Conservation (phyloP, 2,329 filamentous ascomycete genomes). For the Scedosporium dehoogii region DNA sequence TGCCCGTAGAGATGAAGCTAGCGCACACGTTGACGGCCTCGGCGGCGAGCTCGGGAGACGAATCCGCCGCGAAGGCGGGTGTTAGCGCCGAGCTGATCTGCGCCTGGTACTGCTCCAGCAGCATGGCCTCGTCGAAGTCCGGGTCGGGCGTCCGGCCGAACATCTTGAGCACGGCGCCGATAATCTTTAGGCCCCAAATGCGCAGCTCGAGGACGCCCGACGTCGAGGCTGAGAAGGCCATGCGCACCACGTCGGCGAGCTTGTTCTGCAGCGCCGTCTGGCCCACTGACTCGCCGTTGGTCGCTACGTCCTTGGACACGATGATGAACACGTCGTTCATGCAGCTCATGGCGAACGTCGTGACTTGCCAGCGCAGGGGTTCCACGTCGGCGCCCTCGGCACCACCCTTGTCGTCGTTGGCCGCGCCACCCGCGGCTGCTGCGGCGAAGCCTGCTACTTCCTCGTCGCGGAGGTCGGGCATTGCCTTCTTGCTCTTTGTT, state of each 20-base stretch:
- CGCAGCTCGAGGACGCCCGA: slow-evolving; percentile 83
- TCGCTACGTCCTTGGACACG: slow-evolving; percentile 59
- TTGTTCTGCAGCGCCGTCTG: slow-evolving; percentile 70
- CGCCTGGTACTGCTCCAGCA: slow-evolving; percentile 95
- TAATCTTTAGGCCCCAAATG: slow-evolving; percentile 85
- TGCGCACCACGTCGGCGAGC: slow-evolving; percentile 86
- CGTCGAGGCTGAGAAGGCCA: slow-evolving; percentile 95
- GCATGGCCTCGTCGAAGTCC: slow-evolving; percentile 92
- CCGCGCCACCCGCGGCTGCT: slow-evolving; percentile 43
- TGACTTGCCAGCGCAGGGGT: slow-evolving; percentile 87
- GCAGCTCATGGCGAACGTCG: slow-evolving; percentile 86
- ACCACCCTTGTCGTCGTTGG: slow-evolving; percentile 44
- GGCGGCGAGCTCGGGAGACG: slow-evolving; percentile 87
- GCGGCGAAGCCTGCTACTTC: slow-evolving; percentile 92
- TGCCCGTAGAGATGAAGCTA: slow-evolving; percentile 94
- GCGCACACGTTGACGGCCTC: slow-evolving; percentile 96
- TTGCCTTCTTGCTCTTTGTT: slow-evolving; percentile 32
- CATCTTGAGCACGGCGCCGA: slow-evolving; percentile 87
- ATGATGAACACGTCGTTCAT: slow-evolving; percentile 73
- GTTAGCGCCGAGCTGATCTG: slow-evolving; percentile 96
- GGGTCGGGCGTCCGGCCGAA: slow-evolving; percentile 94
- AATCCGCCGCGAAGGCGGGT: slow-evolving; percentile 90
- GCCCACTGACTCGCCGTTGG: slow-evolving; percentile 68
- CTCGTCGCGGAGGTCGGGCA: slow-evolving; percentile 84
- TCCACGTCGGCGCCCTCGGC: slow-evolving; percentile 48